Evolutionary conservation across 257 asterid genomes (phyloP).

Genomic region (Rhazya stricta): DNA sequence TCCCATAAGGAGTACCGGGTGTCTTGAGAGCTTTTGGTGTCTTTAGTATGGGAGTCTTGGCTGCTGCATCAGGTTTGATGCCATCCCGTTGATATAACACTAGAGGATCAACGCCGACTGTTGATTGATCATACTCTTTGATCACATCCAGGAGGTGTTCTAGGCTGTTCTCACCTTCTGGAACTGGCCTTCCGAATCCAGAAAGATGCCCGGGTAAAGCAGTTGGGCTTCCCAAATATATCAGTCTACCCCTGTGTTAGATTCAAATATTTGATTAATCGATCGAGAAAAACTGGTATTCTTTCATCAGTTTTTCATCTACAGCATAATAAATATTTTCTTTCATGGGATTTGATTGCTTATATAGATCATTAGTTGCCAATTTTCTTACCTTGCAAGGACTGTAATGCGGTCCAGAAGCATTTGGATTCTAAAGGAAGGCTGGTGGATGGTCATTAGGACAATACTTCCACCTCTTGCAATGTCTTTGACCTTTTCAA

Average conservation of each 20-base stretch:
- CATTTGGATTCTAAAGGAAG: constrained; percentile 77
- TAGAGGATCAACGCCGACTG: constrained; percentile 68
- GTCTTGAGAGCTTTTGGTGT: constrained; percentile 32
- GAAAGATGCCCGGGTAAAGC: constrained; percentile 42
- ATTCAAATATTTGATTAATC: background rate
- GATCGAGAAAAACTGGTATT: background rate
- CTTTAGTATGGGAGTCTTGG: constrained; percentile 49
- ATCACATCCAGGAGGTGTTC: constrained; percentile 81
- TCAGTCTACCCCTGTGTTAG: constrained; percentile 61
- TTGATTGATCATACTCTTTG: constrained; percentile 79
- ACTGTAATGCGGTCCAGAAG: constrained; percentile 67
- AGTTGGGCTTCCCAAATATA: constrained; percentile 64
- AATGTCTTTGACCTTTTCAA: constrained; percentile 79
- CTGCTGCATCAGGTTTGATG: constrained; percentile 53
- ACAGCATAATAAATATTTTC: background rate
- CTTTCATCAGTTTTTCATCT: background rate
- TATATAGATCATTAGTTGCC: no score
- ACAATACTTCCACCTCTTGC: constrained; percentile 74
- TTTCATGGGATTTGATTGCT: background rate
- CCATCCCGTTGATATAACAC: constrained; percentile 66
- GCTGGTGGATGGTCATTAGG: constrained; percentile 85
- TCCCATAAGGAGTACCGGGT: constrained; percentile 33
- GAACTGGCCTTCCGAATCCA: constrained; percentile 72
- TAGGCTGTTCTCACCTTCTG: constrained; percentile 70
- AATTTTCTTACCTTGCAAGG: constrained; percentile 56